Percentiles rank a stretch among this genome's conserved stretches.
Conservation (phyloP, 2,329 filamentous ascomycete species). For the Leptographium wingfieldii region DNA sequence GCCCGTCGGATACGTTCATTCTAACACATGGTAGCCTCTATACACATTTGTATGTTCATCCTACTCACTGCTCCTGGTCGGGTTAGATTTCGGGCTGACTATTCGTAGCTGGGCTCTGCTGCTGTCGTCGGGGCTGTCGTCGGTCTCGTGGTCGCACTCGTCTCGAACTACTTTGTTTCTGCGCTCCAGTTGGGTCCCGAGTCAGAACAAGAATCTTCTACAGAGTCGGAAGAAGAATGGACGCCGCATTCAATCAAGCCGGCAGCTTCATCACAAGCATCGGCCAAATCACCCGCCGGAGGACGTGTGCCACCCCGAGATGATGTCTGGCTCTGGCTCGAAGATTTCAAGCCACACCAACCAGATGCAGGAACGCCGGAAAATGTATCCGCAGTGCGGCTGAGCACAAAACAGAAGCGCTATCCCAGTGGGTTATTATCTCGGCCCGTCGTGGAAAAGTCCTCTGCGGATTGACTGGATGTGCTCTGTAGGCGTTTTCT, state of each 20-base stretch:
- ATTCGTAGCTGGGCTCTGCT: conserved; percentile 41
- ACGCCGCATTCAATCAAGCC: background rate
- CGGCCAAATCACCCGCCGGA: background rate
- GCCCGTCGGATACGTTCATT: background rate
- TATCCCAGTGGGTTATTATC: background rate
- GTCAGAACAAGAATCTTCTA: conserved; percentile 4
- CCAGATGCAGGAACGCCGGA: background rate
- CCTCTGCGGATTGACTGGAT: background rate
- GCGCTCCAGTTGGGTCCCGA: conserved; percentile 29
- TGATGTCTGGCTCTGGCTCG: conserved; percentile 13
- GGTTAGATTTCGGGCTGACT: conserved; percentile 11
- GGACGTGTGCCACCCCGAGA: background rate
- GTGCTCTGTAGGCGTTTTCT: background rate
- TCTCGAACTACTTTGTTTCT: conserved; percentile 41
- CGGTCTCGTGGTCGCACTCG: conserved; percentile 46
- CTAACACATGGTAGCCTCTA: conserved; percentile 22
- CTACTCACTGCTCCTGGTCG: conserved; percentile 28
- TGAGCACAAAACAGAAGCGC: background rate
- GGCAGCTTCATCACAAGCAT: background rate
- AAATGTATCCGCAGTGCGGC: background rate
- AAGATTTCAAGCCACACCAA: conserved; percentile 9
- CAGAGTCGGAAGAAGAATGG: background rate
- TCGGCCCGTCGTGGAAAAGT: background rate
- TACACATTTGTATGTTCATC: conserved; percentile 27
- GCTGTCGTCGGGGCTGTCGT: conserved; percentile 52